These are phyloP conservation scores for Eutrema japonicum DNA, from an alignment of 345 rosid genomes.

Conservation along the genomic window DNA sequence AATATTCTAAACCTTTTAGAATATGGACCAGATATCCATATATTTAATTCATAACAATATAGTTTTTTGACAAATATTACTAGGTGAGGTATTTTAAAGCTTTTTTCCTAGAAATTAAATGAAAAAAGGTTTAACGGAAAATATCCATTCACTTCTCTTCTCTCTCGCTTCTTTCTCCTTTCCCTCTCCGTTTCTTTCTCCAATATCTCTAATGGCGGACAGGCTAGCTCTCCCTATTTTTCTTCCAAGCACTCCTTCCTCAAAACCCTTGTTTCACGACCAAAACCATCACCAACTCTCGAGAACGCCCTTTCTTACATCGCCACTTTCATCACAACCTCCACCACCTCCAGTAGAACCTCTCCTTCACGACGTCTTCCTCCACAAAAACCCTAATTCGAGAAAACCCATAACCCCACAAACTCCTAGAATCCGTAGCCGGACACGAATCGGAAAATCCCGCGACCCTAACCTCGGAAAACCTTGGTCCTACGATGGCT, in stretches of 20 bases:
- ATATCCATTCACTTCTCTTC: constrained; percentile 34
- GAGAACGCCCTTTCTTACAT: constrained; percentile 29
- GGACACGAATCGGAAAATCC: constrained; percentile 67
- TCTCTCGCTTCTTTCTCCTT: background rate
- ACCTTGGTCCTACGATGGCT: constrained; percentile 71
- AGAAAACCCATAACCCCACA: constrained; percentile 37
- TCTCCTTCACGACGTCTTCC: constrained; percentile 52
- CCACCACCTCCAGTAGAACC: constrained; percentile 49
- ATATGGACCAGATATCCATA: too few relatives aligned
- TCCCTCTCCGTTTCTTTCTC: constrained; percentile 5
- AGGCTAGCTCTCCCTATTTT: constrained; percentile 74
- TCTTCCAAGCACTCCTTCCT: constrained; percentile 60
- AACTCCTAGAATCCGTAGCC: constrained; percentile 42
- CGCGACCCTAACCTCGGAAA: constrained; percentile 74
- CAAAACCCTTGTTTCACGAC: constrained; percentile 52
- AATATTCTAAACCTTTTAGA: too few relatives aligned
- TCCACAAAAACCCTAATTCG: constrained; percentile 44
- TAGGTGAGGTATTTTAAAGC: too few relatives aligned
- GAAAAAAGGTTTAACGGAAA: constrained; percentile 10
- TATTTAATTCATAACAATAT: too few relatives aligned
- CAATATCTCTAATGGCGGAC: constrained; percentile 62
- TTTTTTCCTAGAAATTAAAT: background rate
- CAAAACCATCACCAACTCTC: constrained; percentile 37
- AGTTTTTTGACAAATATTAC: too few relatives aligned
- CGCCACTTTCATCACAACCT: constrained; percentile 35